Evolutionary conservation across 257 asterid species (phyloP).

Genomic region (Nicotiana tabacum): DNA sequence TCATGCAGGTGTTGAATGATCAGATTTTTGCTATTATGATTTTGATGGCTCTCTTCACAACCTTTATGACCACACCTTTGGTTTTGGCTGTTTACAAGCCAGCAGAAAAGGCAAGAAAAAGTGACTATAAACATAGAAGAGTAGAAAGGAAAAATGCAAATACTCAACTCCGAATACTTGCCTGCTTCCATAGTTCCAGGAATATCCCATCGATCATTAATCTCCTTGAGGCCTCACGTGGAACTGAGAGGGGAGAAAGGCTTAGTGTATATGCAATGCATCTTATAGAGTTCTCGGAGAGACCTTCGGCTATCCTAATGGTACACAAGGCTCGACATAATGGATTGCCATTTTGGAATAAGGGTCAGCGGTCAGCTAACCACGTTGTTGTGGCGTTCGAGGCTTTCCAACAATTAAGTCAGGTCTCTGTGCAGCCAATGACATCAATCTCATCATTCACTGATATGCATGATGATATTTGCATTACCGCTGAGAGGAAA

Average conservation of each 20-base stretch:
- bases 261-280: constrained; percentile 53
- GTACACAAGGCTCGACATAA: constrained; percentile 50
- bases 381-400: constrained; percentile 51
- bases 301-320: constrained; percentile 56
- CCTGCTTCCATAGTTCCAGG: constrained; percentile 45
- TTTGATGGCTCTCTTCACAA: constrained; percentile 56
- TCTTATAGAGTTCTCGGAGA: constrained; percentile 53
- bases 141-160: constrained; percentile 25
- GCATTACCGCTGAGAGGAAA: constrained; percentile 33
- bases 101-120: constrained; percentile 25
- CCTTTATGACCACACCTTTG: constrained; percentile 52
- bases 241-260: constrained; percentile 39
- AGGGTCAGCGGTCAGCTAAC: constrained; percentile 23
- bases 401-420: constrained; percentile 42
- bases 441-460: constrained; percentile 48
- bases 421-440: constrained; percentile 39
- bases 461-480: constrained; percentile 51
- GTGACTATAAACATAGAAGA: constrained; percentile 34
- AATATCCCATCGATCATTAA: constrained; percentile 46
- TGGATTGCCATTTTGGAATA: constrained; percentile 43
- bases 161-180: constrained; percentile 38
- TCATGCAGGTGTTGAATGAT: constrained; percentile 49
- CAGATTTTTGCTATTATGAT: constrained; percentile 65
- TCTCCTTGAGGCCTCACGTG: constrained; percentile 58
- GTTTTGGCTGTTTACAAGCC: constrained; percentile 50